Base-by-base conservation (phyloP, 768 basidiomycete genomes). In the Boletellus ananiceps region DNA sequence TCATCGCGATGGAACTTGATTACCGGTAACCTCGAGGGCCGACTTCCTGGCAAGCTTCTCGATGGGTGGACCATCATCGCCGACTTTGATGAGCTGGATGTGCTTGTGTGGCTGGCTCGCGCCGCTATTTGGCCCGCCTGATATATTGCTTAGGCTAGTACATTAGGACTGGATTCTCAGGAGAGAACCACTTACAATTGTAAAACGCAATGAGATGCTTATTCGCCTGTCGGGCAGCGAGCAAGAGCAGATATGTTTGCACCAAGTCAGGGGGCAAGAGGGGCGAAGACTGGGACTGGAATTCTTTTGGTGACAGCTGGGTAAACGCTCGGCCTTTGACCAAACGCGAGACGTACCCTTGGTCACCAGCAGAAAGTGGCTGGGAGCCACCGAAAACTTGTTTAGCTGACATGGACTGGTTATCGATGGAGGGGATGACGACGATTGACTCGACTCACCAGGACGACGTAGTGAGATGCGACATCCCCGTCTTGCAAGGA, bases 21-120 rank as follows among this genome's bases (percentile, higher is more conserved):
- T 58, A 58, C 56, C 59, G 4, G 55, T 31, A 19, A 54, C 75
- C 61, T 90, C 84, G 40, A 92, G 65, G 14, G 70, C 74, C 9
- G 77, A 71, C 16, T 70, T 67, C 56, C 74, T 74, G 5, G 88
- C 84, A 45, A 92, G 73, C 47, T 67, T 71, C 66, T 94, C 93
- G 21, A 93, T 75, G 0, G 93, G 93, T 13, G 88, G 86, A 2
- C 82, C 86, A 32, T 78, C 76, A 35, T 70, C 71, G 9, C 77
- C 77, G 15, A 81, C 61, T 31, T 89, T 84, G 31, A 94, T 67
- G 54, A 94, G 84, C 65, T 95, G 93, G n/a, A 94, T 56, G 63
- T 96, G 93, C 60, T 94, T 92, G 69, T 94, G 92, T 2, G 78
- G 74, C 69, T 96, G 93, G 63, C 90, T 93, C 11, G 93, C 92